Evolutionary conservation across 106 monocot species (phyloP).

Genomic region (Acorus gramineus): DNA sequence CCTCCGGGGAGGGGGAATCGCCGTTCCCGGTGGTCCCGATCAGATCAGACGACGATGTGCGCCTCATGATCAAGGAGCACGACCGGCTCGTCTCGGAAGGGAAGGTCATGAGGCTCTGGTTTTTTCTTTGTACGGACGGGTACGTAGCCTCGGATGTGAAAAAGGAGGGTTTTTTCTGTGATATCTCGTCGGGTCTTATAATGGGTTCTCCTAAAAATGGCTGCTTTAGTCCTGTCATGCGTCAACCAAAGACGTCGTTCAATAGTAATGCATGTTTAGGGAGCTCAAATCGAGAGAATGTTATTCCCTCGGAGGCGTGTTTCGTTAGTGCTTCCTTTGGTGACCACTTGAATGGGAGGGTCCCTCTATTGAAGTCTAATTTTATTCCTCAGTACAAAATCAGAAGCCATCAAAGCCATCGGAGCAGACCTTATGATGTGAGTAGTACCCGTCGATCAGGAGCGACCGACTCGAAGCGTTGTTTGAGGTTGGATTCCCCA

Average conservation of each 20-base stretch:
- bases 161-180: too few species aligned
- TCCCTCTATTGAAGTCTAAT: background rate
- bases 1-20: background rate
- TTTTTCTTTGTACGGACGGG: too few species aligned
- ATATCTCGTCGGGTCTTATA: too few species aligned
- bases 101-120: background rate
- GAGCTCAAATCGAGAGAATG: slow-evolving; percentile 1
- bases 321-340: background rate
- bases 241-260: background rate
- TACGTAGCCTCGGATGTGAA: too few species aligned
- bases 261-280: background rate
- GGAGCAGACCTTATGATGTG: background rate
- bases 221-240: too few species aligned
- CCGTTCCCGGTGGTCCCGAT: background rate
- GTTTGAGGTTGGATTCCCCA: background rate
- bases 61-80: background rate
- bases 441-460: background rate
- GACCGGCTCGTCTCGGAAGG: too few species aligned
- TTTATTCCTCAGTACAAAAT: background rate
- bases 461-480: too few species aligned
- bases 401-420: background rate
- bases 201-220: too few species aligned
- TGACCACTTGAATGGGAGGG: background rate
- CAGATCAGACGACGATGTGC: slow-evolving; percentile 1
- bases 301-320: background rate